phyloP scores from a whole-genome alignment of 2,329 filamentous ascomycete genomes.

The Scytalidium lignicola region DNA sequence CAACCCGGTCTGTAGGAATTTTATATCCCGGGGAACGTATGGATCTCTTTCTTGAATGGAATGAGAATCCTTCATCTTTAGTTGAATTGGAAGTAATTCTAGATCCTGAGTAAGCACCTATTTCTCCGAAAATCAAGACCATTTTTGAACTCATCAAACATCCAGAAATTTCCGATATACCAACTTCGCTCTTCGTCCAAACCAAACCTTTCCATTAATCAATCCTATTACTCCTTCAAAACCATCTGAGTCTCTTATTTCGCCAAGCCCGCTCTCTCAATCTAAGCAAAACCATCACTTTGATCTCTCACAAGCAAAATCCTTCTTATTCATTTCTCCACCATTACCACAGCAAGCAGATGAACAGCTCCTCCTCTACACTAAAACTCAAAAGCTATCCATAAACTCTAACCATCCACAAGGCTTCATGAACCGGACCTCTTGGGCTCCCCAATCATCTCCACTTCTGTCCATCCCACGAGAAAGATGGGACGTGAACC shows the following conservation, averaged over 20 bases:
- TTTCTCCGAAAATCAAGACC: constrained; percentile 2
- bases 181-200: constrained; percentile 35
- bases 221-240: background rate
- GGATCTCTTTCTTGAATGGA: constrained; percentile 22
- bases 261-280: too few species aligned
- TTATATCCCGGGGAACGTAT: constrained; percentile 37
- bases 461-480: constrained; percentile 31
- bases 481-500: constrained; percentile 33
- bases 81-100: constrained; percentile 18
- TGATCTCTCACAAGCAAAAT: constrained; percentile 17
- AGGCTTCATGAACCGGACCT: constrained; percentile 43
- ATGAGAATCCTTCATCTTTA: background rate
- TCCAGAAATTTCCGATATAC: constrained; percentile 37
- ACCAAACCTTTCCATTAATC: constrained; percentile 31
- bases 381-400: constrained; percentile 39
- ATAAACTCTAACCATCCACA: constrained; percentile 36
- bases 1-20: constrained; percentile 30
- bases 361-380: constrained; percentile 40
- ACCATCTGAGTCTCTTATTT: too few species aligned
- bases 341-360: constrained; percentile 26
- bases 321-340: background rate
- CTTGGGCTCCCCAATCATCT: constrained; percentile 33
- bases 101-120: constrained; percentile 30
- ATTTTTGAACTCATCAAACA: constrained; percentile 8
- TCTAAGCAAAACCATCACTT: too few species aligned